Evolutionary conservation across 192 early-diverging fungal species (phyloP), one percentile per base, ranked within the genome.

Genomic region (Podila verticillata): DNA sequence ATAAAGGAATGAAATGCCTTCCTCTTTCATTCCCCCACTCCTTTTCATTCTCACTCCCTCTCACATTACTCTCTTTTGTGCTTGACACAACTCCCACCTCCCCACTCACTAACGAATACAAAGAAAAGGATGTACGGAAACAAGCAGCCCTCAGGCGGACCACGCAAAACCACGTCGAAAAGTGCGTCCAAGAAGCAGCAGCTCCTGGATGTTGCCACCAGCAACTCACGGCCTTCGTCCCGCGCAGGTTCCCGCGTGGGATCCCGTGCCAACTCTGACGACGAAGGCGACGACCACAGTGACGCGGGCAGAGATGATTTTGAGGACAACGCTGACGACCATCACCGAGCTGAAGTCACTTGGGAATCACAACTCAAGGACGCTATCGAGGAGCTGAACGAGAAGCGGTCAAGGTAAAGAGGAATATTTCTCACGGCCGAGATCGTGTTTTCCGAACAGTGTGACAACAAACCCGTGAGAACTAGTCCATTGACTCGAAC

Each of bases 401-500:
- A 86, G 39, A 89, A 83, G 57, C 77, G 88, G 36, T 70, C 84
- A 20, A 89, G 88, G 88, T 87, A 84, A 65, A 30, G 24, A 29
- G 26, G 32, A 54, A 54, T 17, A 44, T 44, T 39, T 44, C 39
- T 44, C 39, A 44, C 39, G 39, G 17, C 39, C 39, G 32, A 5
- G 7, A 15, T 39, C 15, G 39, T 39, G 39, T 15, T 32, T 54
- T 28, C 8, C 30, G 48, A 20, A 29, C 10, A n/a, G 13, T 62
- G 32, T 32, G 36, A 28, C 1, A 39, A 39, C 1, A 39, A 13
- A 39, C 1, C 39, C 12, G 39, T 44, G 39, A 15, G 39, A 39
- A 5, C 39, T 15, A 15, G 13, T 44, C 15, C 39, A 1, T 44
- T 44, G 15, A 44, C 39, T 15, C 39, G 17, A 44, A 44, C 12